These are phyloP conservation scores for Arthroderma uncinatum DNA, from an alignment of 2,329 filamentous ascomycete species.

Conservation along the genomic window DNA sequence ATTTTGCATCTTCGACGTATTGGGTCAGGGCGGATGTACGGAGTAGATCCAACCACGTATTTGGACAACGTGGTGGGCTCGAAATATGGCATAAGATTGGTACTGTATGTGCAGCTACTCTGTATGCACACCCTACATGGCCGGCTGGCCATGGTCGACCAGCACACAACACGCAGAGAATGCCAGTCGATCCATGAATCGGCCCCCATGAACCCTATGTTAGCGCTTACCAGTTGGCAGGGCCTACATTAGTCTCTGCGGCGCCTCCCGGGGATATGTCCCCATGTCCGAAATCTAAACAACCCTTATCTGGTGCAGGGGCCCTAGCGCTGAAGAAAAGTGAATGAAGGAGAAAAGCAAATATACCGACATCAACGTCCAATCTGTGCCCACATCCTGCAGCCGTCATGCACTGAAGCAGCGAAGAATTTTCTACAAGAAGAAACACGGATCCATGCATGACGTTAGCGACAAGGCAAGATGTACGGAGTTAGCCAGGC, in stretches of 20 bases:
- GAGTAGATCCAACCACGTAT: not conserved
- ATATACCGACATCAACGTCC: not conserved
- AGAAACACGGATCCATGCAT: not conserved
- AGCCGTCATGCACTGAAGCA: not conserved
- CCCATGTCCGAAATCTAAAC: not conserved
- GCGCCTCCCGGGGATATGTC: not conserved
- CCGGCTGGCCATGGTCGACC: not conserved
- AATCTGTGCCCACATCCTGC: not conserved
- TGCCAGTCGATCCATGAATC: not conserved
- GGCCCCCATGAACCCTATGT: not conserved
- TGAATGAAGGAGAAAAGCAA: not conserved
- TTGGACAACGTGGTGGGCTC: not conserved
- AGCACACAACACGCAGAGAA: not conserved
- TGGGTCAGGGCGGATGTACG: not conserved
- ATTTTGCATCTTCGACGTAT: not conserved
- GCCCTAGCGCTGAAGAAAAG: not conserved
- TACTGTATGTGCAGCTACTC: not conserved
- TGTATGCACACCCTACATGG: not conserved
- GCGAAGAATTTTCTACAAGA: not conserved
- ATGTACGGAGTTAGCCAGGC: not conserved
- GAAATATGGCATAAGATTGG: not conserved
- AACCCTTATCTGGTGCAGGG: not conserved
- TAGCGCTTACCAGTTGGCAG: not conserved
- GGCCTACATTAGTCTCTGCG: not conserved
- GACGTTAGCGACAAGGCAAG: not conserved